Conservation (phyloP, 306 rosid genomes). For the Fragaria iinumae region DNA sequence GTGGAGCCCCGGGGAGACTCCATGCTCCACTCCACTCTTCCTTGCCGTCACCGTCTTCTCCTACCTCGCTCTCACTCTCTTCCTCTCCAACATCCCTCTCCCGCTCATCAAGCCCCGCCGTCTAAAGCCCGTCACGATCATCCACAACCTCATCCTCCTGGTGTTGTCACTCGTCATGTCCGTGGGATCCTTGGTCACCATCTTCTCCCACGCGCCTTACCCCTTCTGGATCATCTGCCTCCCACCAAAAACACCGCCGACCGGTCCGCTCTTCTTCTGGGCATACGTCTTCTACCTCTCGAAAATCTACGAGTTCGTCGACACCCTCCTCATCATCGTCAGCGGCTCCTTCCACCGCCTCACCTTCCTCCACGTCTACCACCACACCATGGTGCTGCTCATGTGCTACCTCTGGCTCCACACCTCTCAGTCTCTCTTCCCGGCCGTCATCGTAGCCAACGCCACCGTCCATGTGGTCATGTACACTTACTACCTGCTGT, state of each 20-base stretch:
- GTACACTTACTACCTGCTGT: constrained; percentile 74
- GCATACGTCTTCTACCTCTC: constrained; percentile 91
- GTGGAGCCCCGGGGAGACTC: constrained; percentile 57
- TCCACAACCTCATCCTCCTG: constrained; percentile 62
- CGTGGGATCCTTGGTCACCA: constrained; percentile 50
- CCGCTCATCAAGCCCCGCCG: constrained; percentile 29
- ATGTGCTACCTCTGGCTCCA: constrained; percentile 80
- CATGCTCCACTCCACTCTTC: constrained; percentile 46
- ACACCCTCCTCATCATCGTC: constrained; percentile 69
- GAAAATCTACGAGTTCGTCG: constrained; percentile 67
- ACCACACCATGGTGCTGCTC: constrained; percentile 73
- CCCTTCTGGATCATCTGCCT: constrained; percentile 53
- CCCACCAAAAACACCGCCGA: constrained; percentile 54
- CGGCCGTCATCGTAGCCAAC: constrained; percentile 71
- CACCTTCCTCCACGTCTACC: constrained; percentile 91
- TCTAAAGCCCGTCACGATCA: constrained; percentile 48
- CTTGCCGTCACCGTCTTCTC: constrained; percentile 35
- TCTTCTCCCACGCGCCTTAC: constrained; percentile 40
- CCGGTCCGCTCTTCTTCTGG: constrained; percentile 93
- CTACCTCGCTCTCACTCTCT: constrained; percentile 54
- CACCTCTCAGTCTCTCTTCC: constrained; percentile 72
- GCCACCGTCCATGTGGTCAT: constrained; percentile 74
- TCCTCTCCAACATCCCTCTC: constrained; percentile 35
- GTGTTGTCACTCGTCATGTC: constrained; percentile 60
- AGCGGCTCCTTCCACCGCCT: constrained; percentile 55